Base-by-base conservation (phyloP, 2,329 filamentous ascomycete species). In the Monilinia fructicola region DNA sequence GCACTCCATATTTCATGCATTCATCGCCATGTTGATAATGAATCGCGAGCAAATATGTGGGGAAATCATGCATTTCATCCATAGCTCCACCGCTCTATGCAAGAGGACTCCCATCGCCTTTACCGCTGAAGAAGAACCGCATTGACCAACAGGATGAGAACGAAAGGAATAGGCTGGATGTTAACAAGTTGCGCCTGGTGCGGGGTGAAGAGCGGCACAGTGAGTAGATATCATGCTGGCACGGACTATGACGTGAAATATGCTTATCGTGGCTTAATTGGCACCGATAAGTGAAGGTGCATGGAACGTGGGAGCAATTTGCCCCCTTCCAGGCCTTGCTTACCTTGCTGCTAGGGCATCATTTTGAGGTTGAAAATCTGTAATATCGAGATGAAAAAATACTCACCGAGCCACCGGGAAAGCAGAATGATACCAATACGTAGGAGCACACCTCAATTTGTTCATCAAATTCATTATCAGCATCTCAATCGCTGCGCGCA, bases 71-170 rank as follows among this genome's bases (percentile, higher is more conserved):
- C 42, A 48, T 38, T 48, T 38, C 56, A 60, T 48, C 26, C 42
- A 48, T 60, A 35, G 56, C 12, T 59, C 26, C 42, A 48, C 48
- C 23, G 56, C 12, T 59, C n/a, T 21, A 46, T 59, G 42, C 42
- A 59, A n/a, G 42, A 9, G 56, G 35, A 23, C 28, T 38, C 56
- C n/a, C 12, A 26, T 23, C 28, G 28, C 44, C 56, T 18, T 50
- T 48, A 21, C 23, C 56, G 56, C 44, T n/a, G 44, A 42, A 50
- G 28, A 38, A 14, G 21, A 11, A 16, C 23, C 12, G 1, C 28
- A 50, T 60, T 60, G 42, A 21, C 44, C 44, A 48, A 23, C 23
- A 18, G n/a, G 56, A 38, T 21, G 14, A 12, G 53, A n/a, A 9
- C 11, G 14, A 12, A 2, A 38, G 14, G n/a, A 23, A 12, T 11